These are phyloP conservation scores for Cladosporium austrohemisphaericum DNA, from an alignment of 2,329 filamentous ascomycete genomes.

Conservation along the genomic window DNA sequence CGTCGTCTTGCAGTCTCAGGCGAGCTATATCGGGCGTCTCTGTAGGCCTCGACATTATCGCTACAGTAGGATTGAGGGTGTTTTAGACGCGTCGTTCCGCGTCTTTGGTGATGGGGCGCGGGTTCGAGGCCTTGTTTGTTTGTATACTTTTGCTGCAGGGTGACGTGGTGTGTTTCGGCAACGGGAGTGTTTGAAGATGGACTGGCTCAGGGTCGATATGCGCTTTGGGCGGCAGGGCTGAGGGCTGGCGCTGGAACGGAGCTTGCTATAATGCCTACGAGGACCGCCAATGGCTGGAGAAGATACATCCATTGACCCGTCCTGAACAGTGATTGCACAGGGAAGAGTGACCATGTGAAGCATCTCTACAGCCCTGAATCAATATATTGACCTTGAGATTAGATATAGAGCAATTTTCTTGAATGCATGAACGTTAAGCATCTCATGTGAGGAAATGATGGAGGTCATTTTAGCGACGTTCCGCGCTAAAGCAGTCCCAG, in stretches of 20 bases:
- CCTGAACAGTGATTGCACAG: too few species aligned
- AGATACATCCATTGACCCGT: too few species aligned
- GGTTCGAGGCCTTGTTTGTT: conserved; percentile 20
- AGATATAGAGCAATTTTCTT: too few species aligned
- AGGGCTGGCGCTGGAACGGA: conserved; percentile 5
- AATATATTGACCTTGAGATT: too few species aligned
- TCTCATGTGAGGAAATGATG: too few species aligned
- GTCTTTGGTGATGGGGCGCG: conserved; percentile 18
- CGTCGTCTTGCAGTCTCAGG: conserved; percentile 51
- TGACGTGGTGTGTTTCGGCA: conserved; percentile 20
- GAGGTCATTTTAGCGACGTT: too few species aligned
- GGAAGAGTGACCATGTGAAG: too few species aligned
- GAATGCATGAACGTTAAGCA: too few species aligned
- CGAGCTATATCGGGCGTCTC: conserved; percentile 29
- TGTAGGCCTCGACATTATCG: conserved; percentile 27
- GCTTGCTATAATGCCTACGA: not conserved
- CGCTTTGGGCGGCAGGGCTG: not conserved
- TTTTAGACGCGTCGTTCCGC: conserved; percentile 20
- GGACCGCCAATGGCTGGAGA: too few species aligned
- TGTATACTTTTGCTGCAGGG: conserved; percentile 16
- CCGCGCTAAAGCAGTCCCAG: too few species aligned
- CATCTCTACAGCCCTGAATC: too few species aligned
- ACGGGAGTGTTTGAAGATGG: not conserved
- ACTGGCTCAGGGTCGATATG: conserved; percentile 10
- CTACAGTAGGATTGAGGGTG: not conserved